Evolutionary conservation across 345 rosid genomes (phyloP).

Genomic region (Citrus trifoliata): DNA sequence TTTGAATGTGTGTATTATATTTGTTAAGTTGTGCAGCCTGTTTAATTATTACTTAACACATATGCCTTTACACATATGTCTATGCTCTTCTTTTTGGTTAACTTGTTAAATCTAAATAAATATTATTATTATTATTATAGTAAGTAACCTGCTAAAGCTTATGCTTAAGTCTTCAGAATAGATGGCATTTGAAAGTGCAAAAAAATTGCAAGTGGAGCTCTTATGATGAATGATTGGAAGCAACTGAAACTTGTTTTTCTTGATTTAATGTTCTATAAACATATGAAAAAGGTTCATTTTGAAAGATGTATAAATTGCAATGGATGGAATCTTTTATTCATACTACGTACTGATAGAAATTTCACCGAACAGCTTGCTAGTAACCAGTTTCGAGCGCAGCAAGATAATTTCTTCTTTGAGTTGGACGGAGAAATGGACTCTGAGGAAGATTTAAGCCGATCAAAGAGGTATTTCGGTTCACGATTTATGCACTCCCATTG

Average conservation of each 20-base stretch:
- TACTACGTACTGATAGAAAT: neutral
- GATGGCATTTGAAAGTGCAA: neutral
- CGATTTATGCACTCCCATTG: neutral
- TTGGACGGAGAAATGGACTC: conserved; percentile 7
- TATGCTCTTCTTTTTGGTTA: neutral
- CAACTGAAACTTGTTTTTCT: neutral
- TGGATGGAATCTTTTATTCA: neutral
- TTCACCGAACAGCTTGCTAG: neutral
- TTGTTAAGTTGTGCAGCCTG: neutral
- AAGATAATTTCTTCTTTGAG: neutral
- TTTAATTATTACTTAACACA: neutral
- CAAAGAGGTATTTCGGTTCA: conserved; percentile 16
- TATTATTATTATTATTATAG: neutral
- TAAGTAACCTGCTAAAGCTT: neutral
- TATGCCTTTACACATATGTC: too few species aligned
- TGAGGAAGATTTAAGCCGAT: conserved; percentile 7
- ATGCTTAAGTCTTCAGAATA: neutral
- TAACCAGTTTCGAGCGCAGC: neutral
- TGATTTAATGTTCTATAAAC: neutral
- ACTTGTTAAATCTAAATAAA: neutral
- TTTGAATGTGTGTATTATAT: neutral
- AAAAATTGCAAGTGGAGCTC: neutral
- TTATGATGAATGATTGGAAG: neutral
- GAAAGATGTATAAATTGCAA: neutral
- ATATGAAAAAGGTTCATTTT: neutral